phyloP scores from a whole-genome alignment of 2,329 filamentous ascomycete species.

The Rhinocladiella similis region DNA sequence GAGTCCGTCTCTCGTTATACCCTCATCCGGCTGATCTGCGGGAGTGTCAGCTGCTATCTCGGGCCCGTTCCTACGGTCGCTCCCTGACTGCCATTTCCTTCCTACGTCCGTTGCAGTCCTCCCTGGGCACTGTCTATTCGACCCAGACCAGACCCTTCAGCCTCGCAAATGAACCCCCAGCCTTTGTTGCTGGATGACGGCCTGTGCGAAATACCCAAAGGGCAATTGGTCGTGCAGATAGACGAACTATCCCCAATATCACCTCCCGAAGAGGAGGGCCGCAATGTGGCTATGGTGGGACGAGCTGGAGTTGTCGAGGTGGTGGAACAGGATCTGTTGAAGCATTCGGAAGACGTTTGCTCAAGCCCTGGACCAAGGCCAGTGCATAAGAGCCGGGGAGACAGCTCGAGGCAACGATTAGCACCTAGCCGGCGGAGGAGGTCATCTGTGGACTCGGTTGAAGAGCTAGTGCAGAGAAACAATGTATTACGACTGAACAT shows the following conservation, averaged over 20 bases:
- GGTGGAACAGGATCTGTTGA: constrained; percentile 1
- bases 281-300: constrained; percentile 10
- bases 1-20: not conserved
- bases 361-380: not conserved
- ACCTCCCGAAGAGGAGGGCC: constrained; percentile 4
- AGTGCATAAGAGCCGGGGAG: constrained; percentile 10
- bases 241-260: constrained; percentile 13
- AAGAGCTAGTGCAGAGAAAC: constrained; percentile 2
- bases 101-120: not conserved
- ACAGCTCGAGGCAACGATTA: not conserved
- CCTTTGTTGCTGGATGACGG: constrained; percentile 18
- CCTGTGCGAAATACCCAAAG: constrained; percentile 14
- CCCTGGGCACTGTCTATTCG: not conserved
- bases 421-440: constrained; percentile 8
- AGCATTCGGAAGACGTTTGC: too few relatives aligned
- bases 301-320: constrained; percentile 7
- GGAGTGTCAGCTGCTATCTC: not conserved
- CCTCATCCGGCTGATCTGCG: not conserved
- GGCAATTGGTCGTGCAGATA: constrained; percentile 14
- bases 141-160: not conserved
- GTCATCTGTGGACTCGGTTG: constrained; percentile 16
- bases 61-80: not conserved
- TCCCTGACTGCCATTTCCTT: not conserved
- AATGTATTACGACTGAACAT: not conserved
- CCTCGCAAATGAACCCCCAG: constrained; percentile 24